Conservation (phyloP, 345 rosid species). For the Turritis glabra region DNA sequence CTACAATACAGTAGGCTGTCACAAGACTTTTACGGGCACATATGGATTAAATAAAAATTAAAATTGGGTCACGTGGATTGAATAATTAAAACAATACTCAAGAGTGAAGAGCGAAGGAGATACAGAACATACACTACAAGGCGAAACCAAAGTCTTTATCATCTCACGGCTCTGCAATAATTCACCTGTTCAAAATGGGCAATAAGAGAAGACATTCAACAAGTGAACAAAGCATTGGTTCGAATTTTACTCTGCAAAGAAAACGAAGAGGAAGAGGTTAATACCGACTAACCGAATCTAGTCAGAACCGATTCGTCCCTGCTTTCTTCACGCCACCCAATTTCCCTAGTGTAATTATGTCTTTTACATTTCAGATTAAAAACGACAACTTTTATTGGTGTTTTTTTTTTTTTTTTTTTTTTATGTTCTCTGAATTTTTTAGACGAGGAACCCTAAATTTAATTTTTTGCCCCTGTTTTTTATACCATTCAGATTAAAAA, state of each 20-base stretch:
- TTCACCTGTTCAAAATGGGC: slow-evolving; percentile 22
- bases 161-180: slow-evolving; percentile 28
- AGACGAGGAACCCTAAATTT: not conserved
- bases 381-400: not conserved
- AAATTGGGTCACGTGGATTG: not conserved
- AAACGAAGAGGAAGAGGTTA: not conserved
- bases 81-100: not conserved
- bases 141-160: slow-evolving; percentile 36
- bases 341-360: too few species aligned
- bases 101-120: not conserved
- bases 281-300: not conserved
- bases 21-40: not conserved
- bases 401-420: not conserved
- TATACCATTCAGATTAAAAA: too few species aligned
- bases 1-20: slow-evolving; percentile 9
- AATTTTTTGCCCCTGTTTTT: too few species aligned
- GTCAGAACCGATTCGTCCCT: not conserved
- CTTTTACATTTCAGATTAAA: too few species aligned
- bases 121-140: slow-evolving; percentile 31
- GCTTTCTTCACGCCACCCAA: not conserved
- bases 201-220: not conserved
- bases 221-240: too few species aligned
- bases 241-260: too few species aligned
- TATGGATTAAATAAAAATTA: not conserved
- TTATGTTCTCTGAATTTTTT: not conserved